Conservation (phyloP, 2,329 filamentous ascomycete species). For the Fonsecaea erecta region DNA sequence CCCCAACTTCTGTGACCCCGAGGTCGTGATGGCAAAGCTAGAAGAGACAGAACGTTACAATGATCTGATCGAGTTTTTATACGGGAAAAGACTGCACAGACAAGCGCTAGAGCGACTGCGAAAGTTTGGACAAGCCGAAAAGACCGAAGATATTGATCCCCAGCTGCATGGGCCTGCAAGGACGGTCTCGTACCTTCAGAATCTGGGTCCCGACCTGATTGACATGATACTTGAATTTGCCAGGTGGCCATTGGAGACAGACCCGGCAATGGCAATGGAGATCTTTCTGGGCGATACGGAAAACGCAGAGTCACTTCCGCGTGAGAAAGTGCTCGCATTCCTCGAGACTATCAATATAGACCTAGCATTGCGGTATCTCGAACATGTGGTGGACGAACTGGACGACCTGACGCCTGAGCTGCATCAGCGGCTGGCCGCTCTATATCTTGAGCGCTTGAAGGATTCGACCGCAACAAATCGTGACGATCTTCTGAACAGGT, state of each 20-base stretch:
- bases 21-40: slow-evolving; percentile 90
- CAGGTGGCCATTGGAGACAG: slow-evolving; percentile 78
- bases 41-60: slow-evolving; percentile 87
- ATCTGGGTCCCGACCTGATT: slow-evolving; percentile 81
- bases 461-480: slow-evolving; percentile 52
- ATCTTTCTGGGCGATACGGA: slow-evolving; percentile 92
- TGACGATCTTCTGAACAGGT: slow-evolving; percentile 64
- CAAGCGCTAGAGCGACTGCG: slow-evolving; percentile 81
- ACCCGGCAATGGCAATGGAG: slow-evolving; percentile 81
- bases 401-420: slow-evolving; percentile 83
- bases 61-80: slow-evolving; percentile 95
- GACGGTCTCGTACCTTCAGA: slow-evolving; percentile 89
- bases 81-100: slow-evolving; percentile 90
- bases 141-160: slow-evolving; percentile 47
- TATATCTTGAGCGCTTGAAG: slow-evolving; percentile 65
- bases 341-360: slow-evolving; percentile 69
- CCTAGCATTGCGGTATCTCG: slow-evolving; percentile 81
- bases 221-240: slow-evolving; percentile 91
- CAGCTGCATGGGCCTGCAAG: slow-evolving; percentile 78
- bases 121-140: slow-evolving; percentile 71
- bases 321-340: slow-evolving; percentile 75
- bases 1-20: slow-evolving; percentile 94
- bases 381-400: slow-evolving; percentile 87
- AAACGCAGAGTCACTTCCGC: slow-evolving; percentile 87
- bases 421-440: slow-evolving; percentile 79